phyloP scores from a whole-genome alignment of 75 land plant genomes.

The Sequoia sempervirens region DNA sequence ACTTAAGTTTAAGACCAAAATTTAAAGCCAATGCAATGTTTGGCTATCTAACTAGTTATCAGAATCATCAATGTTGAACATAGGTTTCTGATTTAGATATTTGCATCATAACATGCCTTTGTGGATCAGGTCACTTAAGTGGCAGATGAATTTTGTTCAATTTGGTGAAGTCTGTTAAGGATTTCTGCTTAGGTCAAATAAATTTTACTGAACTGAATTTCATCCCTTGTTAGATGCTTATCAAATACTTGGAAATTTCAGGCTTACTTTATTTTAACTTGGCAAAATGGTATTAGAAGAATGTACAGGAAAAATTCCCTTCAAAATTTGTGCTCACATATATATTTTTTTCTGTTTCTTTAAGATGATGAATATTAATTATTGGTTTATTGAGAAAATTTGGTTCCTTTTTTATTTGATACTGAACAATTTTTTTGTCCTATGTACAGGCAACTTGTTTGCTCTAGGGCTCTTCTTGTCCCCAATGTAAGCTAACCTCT shows the following conservation, averaged over 20 bases:
- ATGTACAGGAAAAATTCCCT: neutral
- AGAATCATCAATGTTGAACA: neutral
- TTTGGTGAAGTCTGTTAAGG: no score
- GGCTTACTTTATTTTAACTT: neutral
- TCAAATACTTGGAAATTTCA: neutral
- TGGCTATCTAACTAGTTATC: neutral
- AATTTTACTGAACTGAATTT: no score
- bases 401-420: neutral
- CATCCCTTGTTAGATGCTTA: no score
- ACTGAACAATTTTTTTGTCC: neutral
- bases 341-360: neutral
- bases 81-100: neutral
- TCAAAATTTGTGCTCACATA: neutral
- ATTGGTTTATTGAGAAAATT: neutral
- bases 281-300: neutral
- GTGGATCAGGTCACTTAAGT: neutral
- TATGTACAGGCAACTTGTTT: constrained; percentile 72
- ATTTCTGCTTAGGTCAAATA: no score
- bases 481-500: constrained; percentile 67
- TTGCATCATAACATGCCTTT: neutral
- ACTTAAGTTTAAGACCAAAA: no score
- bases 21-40: no score
- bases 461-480: constrained; percentile 79
- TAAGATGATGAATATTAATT: neutral
- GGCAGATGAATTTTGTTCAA: neutral